A percentile compares a stretch with the other conserved stretches of the same genome.
These are phyloP conservation scores for Didymellaceae sp. DNA, from an alignment of 2,329 filamentous ascomycete species.

Conservation along the genomic window DNA sequence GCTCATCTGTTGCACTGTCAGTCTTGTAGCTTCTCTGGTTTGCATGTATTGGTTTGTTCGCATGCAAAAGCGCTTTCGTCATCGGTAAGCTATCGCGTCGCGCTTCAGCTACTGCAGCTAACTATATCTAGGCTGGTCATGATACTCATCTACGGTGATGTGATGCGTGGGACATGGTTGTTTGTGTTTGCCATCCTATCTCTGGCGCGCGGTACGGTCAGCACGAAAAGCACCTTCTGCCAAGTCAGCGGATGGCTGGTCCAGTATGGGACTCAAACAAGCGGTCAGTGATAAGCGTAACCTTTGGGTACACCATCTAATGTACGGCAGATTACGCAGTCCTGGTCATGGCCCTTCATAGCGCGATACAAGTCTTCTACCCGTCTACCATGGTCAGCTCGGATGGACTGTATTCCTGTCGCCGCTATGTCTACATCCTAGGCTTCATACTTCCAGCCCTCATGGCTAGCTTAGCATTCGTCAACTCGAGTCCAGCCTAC, in stretches of 20 bases:
- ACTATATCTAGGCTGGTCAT: conserved; percentile 68
- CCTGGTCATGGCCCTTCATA: conserved; percentile 75
- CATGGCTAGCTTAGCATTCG: conserved; percentile 68
- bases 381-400: conserved; percentile 56
- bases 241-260: conserved; percentile 74
- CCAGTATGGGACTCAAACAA: conserved; percentile 69
- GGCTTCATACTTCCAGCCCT: conserved; percentile 66
- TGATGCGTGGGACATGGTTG: conserved; percentile 73
- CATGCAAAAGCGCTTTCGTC: conserved; percentile 76
- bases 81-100: conserved; percentile 62
- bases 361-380: conserved; percentile 73
- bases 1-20: conserved; percentile 2
- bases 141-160: conserved; percentile 74
- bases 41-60: conserved; percentile 72
- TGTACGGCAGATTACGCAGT: conserved; percentile 66
- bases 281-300: conserved; percentile 53
- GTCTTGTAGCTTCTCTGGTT: conserved; percentile 5
- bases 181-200: conserved; percentile 69
- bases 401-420: conserved; percentile 72
- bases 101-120: neutral
- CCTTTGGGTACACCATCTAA: neutral
- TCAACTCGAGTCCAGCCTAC: conserved; percentile 63
- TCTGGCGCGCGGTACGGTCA: conserved; percentile 60
- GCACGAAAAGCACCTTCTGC: conserved; percentile 64
- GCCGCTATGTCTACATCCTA: conserved; percentile 63